Base-by-base conservation (phyloP, 139 green algal species). In the Microglena sp. region DNA sequence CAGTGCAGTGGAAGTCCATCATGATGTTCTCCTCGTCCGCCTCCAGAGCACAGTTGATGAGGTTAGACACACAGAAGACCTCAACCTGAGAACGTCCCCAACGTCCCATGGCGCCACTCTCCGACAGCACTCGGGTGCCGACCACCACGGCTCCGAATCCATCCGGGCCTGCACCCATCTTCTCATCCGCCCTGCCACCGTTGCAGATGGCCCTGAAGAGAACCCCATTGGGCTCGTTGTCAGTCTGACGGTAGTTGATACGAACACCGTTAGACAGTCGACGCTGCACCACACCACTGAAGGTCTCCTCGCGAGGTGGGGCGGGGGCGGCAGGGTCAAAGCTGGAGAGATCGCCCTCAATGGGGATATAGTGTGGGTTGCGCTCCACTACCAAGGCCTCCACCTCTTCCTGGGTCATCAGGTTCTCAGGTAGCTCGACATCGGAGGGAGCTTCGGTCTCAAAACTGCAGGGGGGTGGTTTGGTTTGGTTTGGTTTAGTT, bases 31-130 rank as follows among this genome's bases (percentile, higher is more conserved):
- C 94, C 58, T 97, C 91, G 73, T 95, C 89, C 26, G 85, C 76
- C 68, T 99, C 94, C 67, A 98, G 70, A 66, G 89, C 69, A 79
- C 86, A 97, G 79, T 95, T 94, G 62, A 99, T 87, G 44, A 99
- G 83, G 62, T 92, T 90, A 65, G 73, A 74, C 45, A 99, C 85
- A 69, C 91, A 98, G 72, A 97, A 97, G 33, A 96, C 81, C 85
- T 98, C 92, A 34, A 94, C 73, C 81, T 96, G 84, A 60, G 95
- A 87, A 30, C 88, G 69, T 21, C n/a, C 28, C 85, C 84, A 98
- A 32, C 45, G 8, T 30, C 87, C 91, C 32, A 97, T 84, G 1
- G 79, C 84, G 29, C 93, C 93, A 26, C 64, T 72, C 75, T 98
- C 92, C 33, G 61, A 83, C 2, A 97, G 78, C 33, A 90, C 81